Percentiles rank a stretch among this genome's conserved stretches.
Evolutionary conservation across 495 filamentous ascomycete genomes (phyloP).

Genomic region (Talaromyces adpressus): DNA sequence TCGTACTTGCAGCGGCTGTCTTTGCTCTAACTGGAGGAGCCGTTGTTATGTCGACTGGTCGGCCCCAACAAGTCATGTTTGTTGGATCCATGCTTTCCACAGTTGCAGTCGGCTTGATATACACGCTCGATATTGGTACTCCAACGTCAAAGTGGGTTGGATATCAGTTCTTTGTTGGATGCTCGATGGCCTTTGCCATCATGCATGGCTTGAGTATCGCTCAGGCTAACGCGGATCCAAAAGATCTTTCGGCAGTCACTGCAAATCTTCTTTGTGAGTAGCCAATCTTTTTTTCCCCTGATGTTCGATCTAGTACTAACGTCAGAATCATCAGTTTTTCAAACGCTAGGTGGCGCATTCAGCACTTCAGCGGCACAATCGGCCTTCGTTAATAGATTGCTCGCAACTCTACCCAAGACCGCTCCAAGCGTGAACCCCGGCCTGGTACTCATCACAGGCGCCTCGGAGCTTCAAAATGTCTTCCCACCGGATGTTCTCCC

Average conservation of each 20-base stretch:
- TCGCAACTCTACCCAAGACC: slow-evolving; percentile 8
- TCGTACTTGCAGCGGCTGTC: slow-evolving; percentile 33
- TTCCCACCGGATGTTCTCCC: slow-evolving; percentile 36
- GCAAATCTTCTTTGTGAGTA: not conserved
- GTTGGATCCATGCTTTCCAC: slow-evolving; percentile 18
- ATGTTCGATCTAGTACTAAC: no score
- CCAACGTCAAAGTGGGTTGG: slow-evolving; percentile 43
- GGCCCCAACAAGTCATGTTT: slow-evolving; percentile 29
- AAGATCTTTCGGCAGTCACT: slow-evolving; percentile 6
- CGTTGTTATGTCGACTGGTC: slow-evolving; percentile 21
- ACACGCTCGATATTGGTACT: slow-evolving; percentile 38
- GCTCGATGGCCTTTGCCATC: slow-evolving; percentile 21
- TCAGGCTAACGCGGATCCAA: slow-evolving; percentile 12
- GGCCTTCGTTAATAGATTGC: slow-evolving; percentile 30
- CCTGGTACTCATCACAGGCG: slow-evolving; percentile 35
- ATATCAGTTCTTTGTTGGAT: slow-evolving; percentile 48
- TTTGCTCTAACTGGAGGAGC: slow-evolving; percentile 25
- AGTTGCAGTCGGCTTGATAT: slow-evolving; percentile 43
- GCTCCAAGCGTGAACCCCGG: slow-evolving; percentile 33
- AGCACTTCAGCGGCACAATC: slow-evolving; percentile 33
- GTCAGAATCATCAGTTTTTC: slow-evolving; percentile 19
- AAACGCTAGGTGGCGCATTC: slow-evolving; percentile 38
- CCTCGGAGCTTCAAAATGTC: slow-evolving; percentile 32
- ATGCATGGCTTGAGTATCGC: slow-evolving; percentile 4
- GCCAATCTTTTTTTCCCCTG: not conserved